Conservation (phyloP, 2,329 filamentous ascomycete genomes). For the Fusarium stilboides region DNA sequence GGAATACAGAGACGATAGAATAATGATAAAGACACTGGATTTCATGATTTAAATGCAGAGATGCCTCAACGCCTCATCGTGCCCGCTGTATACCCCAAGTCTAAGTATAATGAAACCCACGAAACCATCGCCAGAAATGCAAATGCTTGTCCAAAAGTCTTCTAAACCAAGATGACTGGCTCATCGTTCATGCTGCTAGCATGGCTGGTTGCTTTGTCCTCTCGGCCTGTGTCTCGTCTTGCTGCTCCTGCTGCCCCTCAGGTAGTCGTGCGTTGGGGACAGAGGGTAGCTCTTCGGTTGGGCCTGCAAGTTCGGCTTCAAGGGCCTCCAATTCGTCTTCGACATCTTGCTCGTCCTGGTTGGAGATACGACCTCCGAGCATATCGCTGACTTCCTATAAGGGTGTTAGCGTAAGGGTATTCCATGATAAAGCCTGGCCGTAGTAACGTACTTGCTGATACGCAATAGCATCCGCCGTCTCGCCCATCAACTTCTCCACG, state of each 20-base stretch:
- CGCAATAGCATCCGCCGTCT: slow-evolving; percentile 89
- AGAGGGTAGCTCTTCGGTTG: slow-evolving; percentile 49
- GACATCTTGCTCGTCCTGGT: slow-evolving; percentile 97
- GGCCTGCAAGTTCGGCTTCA: slow-evolving; percentile 63
- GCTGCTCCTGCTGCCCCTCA: slow-evolving; percentile 39
- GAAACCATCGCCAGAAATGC: slow-evolving; percentile 36
- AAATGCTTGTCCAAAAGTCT: slow-evolving; percentile 31
- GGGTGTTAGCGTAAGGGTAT: slow-evolving; percentile 20
- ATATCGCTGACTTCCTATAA: slow-evolving; percentile 90
- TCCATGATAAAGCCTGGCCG: background rate
- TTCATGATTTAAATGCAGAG: slow-evolving; percentile 33
- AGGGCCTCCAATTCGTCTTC: slow-evolving; percentile 93
- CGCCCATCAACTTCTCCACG: slow-evolving; percentile 95
- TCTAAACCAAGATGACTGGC: slow-evolving; percentile 8
- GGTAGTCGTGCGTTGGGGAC: slow-evolving; percentile 56
- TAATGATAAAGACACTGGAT: slow-evolving; percentile 22
- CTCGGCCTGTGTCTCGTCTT: slow-evolving; percentile 40
- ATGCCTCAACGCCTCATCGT: slow-evolving; percentile 48
- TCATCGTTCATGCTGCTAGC: slow-evolving; percentile 52
- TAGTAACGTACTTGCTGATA: slow-evolving; percentile 81
- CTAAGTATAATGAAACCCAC: slow-evolving; percentile 35
- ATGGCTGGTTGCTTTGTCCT: slow-evolving; percentile 56
- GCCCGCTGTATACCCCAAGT: slow-evolving; percentile 46
- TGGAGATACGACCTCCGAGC: slow-evolving; percentile 89
- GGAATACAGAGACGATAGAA: slow-evolving; percentile 12